Evolutionary conservation across 306 rosid species (phyloP).

Genomic region (Fagus sylvatica): DNA sequence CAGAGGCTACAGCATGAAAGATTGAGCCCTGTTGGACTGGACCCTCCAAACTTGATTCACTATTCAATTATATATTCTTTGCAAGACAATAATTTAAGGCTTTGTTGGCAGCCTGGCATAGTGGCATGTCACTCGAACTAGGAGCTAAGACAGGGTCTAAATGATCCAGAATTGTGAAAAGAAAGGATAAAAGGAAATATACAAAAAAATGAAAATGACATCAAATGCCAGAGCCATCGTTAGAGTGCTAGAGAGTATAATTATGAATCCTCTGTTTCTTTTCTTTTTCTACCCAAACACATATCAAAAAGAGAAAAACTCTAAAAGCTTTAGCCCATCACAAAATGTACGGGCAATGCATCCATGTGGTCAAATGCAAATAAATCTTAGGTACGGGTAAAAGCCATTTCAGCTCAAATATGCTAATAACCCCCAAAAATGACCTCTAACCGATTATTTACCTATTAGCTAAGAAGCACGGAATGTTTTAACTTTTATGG

Average conservation of each 20-base stretch:
- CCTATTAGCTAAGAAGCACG: too few relatives aligned
- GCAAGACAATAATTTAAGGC: conserved; percentile 32
- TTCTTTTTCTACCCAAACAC: too few relatives aligned
- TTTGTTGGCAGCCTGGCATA: conserved; percentile 10
- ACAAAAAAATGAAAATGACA: conserved; percentile 31
- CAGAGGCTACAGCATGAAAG: conserved; percentile 28
- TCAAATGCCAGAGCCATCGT: too few relatives aligned
- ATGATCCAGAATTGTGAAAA: conserved; percentile 16
- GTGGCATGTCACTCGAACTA: conserved; percentile 24
- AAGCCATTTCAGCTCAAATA: too few relatives aligned
- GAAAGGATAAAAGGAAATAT: conserved; percentile 11
- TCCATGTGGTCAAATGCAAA: too few relatives aligned
- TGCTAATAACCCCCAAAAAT: too few relatives aligned
- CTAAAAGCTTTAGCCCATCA: too few relatives aligned
- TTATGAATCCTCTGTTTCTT: conserved; percentile 15
- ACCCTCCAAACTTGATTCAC: conserved; percentile 23
- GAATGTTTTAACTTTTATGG: too few relatives aligned
- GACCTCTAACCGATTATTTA: too few relatives aligned
- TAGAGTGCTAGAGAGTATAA: neutral
- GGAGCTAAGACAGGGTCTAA: conserved; percentile 29
- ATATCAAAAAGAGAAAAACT: too few relatives aligned
- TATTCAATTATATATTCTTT: conserved; percentile 28
- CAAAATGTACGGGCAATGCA: too few relatives aligned
- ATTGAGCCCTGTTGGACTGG: conserved; percentile 17
- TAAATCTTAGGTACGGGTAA: too few relatives aligned